Percentiles rank a stretch among this genome's conserved stretches.
Conservation (phyloP, 2,329 filamentous ascomycete genomes). For the Diaporthe caulivora region DNA sequence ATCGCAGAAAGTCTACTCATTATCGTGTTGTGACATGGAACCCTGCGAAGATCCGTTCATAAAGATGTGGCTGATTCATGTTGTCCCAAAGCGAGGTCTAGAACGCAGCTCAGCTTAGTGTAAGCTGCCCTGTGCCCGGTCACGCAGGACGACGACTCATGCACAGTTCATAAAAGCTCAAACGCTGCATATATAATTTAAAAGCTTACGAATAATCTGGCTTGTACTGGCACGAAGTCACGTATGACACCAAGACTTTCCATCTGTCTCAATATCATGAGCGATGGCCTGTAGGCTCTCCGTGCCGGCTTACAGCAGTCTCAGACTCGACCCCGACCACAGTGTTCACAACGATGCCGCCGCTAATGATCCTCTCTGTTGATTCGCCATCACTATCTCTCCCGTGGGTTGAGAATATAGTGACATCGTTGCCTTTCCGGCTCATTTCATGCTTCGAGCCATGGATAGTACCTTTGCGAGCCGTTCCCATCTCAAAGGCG, state of each 20-base stretch:
- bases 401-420: conserved; percentile 17
- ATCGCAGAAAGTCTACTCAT: too few species aligned
- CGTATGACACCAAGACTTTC: neutral
- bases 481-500: conserved; percentile 30
- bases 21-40: too few species aligned
- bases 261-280: neutral
- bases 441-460: neutral
- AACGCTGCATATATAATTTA: neutral
- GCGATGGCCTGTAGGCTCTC: neutral
- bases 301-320: neutral
- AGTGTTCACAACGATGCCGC: conserved; percentile 23
- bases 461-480: neutral
- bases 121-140: neutral
- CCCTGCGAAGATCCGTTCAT: neutral
- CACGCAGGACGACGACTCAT: neutral
- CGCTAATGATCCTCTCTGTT: conserved; percentile 14
- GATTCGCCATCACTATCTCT: conserved; percentile 22
- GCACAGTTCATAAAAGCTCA: neutral
- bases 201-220: neutral
- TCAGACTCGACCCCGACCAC: conserved; percentile 14
- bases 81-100: neutral
- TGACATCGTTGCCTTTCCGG: conserved; percentile 20
- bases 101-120: neutral
- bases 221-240: too few species aligned
- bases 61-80: neutral